Base-by-base conservation (phyloP, 768 basidiomycete genomes). In the Tylopilus intermedius region DNA sequence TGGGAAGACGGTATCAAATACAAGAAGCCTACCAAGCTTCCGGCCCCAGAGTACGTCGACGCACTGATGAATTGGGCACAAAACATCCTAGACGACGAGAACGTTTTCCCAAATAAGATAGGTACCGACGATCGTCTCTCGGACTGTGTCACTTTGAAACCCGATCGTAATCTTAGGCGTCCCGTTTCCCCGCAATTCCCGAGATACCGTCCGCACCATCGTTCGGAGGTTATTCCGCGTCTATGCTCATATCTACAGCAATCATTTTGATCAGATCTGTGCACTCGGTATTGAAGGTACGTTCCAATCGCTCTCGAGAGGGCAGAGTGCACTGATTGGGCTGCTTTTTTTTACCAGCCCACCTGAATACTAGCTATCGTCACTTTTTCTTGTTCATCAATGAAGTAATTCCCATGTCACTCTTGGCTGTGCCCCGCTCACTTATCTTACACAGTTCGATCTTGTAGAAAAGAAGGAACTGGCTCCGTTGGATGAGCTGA, bases 21-120 rank as follows among this genome's bases (percentile, higher is more conserved):
- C 76, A 91, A 86, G 72, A 83, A 81, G 39, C 92, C 92, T 14
- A 90, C 91, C n/a, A 95, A 94, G 68, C 79, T 95, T n/a, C 80
- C 90, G 1, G 93, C 92, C 2, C 92, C 93, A 0, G 93, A 94
- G 55, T 99, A 99, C 65, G 94, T 98, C 39, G 96, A 99, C 64
- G 89, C 90, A 9, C 76, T 99, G 50, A 99, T 99, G 96, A 96
- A 94, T 68, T 99, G 96, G 96, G 86, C 91, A 5, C 96, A 99
- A 68, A 79, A 78, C 49, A 76, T 95, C 49, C 76, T 99, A 26
- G 96, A 99, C 67, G 94, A 98, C 67, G 94, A 94, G 64, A 77
- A 76, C 14, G 72, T 93, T 49, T 99, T 99, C 68, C 96, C 96
- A 2, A 93, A 92, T 68, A 90, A 88, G 74, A 95, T 97, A 62